Evolutionary conservation across 2,329 filamentous ascomycete genomes (phyloP), one percentile per base, ranked within the genome.

Genomic region (Tetracladium maxilliforme): DNA sequence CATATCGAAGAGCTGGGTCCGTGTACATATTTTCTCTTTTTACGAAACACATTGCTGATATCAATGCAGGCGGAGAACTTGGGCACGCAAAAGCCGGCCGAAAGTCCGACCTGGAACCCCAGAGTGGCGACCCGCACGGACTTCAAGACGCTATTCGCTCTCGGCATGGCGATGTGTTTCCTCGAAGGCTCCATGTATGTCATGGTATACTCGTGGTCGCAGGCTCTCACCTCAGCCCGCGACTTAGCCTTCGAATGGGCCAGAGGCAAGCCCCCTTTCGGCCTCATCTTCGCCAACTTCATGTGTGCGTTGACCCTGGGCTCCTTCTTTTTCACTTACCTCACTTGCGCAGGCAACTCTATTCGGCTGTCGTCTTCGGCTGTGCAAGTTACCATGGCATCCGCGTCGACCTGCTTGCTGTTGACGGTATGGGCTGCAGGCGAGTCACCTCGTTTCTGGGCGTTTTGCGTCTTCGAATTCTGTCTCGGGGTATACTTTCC

Each of bases 171-270:
- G 4, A 62, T 63, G 4, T 67, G 58, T 30, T 57, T 68, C 39
- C 70, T 72, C 36, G 69, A 74, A 44, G 65, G 65, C 12, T 57
- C 63, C 15, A 65, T 72, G 52, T 72, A 71, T 37, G 51, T 73
- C 8, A 71, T 71, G 37, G 62, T 73, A 29, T 72, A 70, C 43
- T 70, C 69, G 48, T 71, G 67, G 59, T 62, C 64, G 1, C 59
- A 64, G 2, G 58, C 64, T 4, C 45, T 73, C n/a, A 59, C 51
- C 31, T 47, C 50, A 10, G 47, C 52, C 8, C 50, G 52, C 20
- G 36, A 40, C 10, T 34, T 40, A 3, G 22, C 31, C 2, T 13
- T 26, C 15, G 35, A 29, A 7, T 40, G 49, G 16, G 47, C 51
- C 0, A 64, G 68, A 45, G 50, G 31, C 12, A 10, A 15, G 10